phyloP scores from a whole-genome alignment of 2,329 filamentous ascomycete genomes.

The Parascedosporium putredinis region DNA sequence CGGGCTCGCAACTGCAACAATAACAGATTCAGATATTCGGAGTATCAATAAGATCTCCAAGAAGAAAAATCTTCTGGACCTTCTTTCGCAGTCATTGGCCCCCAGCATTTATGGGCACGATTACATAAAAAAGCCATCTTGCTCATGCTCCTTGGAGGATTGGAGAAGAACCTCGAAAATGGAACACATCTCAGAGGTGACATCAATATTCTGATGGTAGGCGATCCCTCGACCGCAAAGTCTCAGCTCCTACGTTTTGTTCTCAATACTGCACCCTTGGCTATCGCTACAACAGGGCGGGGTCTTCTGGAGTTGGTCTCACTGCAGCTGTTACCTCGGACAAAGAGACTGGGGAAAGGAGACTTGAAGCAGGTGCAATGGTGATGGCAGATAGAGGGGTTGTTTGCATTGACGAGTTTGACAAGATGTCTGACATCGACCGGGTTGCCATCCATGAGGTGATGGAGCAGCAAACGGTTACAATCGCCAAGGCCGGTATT shows the following conservation, averaged over 20 bases:
- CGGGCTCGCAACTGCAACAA: conserved; percentile 80
- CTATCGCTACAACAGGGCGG: conserved; percentile 92
- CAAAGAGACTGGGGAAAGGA: conserved; percentile 92
- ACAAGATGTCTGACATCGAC: conserved; percentile 99
- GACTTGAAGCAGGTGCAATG: conserved; percentile 96
- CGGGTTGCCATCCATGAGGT: conserved; percentile 99
- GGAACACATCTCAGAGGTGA: conserved; percentile 96
- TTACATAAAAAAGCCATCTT: conserved; percentile 97
- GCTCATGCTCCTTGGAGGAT: conserved; percentile 86
- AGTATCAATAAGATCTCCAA: conserved; percentile 98
- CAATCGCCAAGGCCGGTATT: conserved; percentile 96
- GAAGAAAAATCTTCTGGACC: conserved; percentile 84
- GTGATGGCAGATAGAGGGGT: conserved; percentile 94
- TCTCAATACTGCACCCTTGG: conserved; percentile 88
- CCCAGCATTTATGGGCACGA: conserved; percentile 96
- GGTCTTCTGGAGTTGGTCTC: conserved; percentile 92
- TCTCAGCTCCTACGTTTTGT: conserved; percentile 97
- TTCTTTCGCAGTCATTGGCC: conserved; percentile 86
- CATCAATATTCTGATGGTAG: conserved; percentile 98
- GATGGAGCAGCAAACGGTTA: conserved; percentile 99
- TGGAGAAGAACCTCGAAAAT: conserved; percentile 98
- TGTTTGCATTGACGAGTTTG: conserved; percentile 98
- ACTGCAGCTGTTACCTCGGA: conserved; percentile 94
- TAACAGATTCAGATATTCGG: conserved; percentile 93
- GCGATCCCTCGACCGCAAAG: conserved; percentile 95